Base-by-base conservation (phyloP, 2,329 filamentous ascomycete genomes). In the Chaetothyriales sp. region DNA sequence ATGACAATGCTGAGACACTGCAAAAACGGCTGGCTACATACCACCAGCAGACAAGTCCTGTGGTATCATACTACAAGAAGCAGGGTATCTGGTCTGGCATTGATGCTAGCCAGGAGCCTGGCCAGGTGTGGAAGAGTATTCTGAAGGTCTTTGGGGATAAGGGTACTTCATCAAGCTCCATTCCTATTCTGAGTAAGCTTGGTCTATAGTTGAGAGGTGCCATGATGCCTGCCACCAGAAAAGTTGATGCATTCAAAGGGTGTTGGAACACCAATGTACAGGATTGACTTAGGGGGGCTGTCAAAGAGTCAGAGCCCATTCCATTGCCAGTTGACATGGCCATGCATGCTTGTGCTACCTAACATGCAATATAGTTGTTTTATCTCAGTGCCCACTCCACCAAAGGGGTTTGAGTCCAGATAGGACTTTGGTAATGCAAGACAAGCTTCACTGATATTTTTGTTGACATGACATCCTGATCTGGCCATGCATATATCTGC, bases 1-100 rank as follows among this genome's bases (percentile, higher is more conserved):
- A 98, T 68, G 92, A 98, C 75, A 98, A 96, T 69, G 89, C 86
- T 61, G 90, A 89, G 7, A 87, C 92, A 44, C 79, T 98, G 58
- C 90, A 88, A 79, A 98, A 95, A 81, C 84, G 92, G 57, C 78
- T 98, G 53, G 75, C 75, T 43, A 95, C 90, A 53, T 98, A 98
- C 73, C 92, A 98, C 74, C 75, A 80, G 60, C 92, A 98, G 79
- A 98, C 92, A 32, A 72, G 80, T 44, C 92, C 92, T 18, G 92
- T 98, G 47, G 89, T 95, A 56, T 77, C 81, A 53, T 98, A 98
- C 77, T 98, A 98, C 80, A 85, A 93, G 73, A 87, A 88, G 72
- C 94, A 86, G 47, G 89, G 89, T 61, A 95, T 98, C 75, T 98
- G 92, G 92, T 84, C 83, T 70, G 84, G 84, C 56, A 80, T 98